A percentile compares a stretch with the other conserved stretches of the same genome.
These are phyloP conservation scores for Inga laurina DNA, from an alignment of 306 rosid genomes.

Conservation along the genomic window DNA sequence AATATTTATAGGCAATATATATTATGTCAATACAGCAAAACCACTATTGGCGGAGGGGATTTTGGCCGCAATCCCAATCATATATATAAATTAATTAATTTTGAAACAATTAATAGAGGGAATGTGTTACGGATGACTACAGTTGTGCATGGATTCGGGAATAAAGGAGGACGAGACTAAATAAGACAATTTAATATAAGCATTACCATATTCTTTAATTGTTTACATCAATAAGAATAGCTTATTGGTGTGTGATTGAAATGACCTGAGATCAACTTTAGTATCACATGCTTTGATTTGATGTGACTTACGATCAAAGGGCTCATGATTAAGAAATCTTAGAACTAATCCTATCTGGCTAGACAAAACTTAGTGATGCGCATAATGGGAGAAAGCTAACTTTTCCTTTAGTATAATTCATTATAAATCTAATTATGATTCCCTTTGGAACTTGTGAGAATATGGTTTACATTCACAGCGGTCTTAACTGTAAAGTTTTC, in stretches of 20 bases:
- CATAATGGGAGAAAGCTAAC: slow-evolving; percentile 25
- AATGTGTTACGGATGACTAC: background rate
- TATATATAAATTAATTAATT: background rate
- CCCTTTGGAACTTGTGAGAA: background rate
- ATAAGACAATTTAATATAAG: slow-evolving; percentile 20
- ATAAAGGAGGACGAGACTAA: slow-evolving; percentile 32
- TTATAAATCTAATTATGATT: background rate
- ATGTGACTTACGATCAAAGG: slow-evolving; percentile 33
- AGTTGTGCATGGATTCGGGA: slow-evolving; percentile 5
- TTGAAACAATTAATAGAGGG: background rate
- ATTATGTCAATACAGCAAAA: background rate
- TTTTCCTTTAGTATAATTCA: background rate
- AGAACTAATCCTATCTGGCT: background rate
- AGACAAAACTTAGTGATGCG: slow-evolving; percentile 42
- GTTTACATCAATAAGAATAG: background rate
- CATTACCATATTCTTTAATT: slow-evolving; percentile 23
- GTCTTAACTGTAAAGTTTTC: background rate
- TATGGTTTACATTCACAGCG: background rate
- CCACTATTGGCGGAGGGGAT: background rate
- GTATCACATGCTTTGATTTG: slow-evolving; percentile 47
- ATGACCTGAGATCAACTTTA: slow-evolving; percentile 37
- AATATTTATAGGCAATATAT: too few relatives aligned
- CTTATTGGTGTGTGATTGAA: slow-evolving; percentile 35
- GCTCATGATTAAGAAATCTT: slow-evolving; percentile 8
- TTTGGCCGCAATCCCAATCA: background rate